phyloP scores from a whole-genome alignment of 2,329 filamentous ascomycete species.

The Tolypocladium paradoxum region DNA sequence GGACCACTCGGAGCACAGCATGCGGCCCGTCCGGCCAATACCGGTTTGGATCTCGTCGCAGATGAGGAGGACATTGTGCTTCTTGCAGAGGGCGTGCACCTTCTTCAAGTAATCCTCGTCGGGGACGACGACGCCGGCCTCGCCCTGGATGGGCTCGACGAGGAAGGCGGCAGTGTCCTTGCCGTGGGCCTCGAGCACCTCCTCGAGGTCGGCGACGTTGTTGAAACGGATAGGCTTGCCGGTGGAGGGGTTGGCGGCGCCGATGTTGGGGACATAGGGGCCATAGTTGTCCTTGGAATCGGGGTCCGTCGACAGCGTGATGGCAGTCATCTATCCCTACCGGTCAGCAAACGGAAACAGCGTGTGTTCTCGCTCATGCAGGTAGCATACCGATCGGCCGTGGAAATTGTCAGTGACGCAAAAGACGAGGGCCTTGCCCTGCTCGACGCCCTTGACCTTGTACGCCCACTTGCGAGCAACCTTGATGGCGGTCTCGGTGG shows the following conservation, averaged over 20 bases:
- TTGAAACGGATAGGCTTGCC: conserved; percentile 74
- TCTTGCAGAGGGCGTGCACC: conserved; percentile 77
- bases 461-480: conserved; percentile 97
- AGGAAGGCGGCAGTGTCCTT: conserved; percentile 84
- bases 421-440: conserved; percentile 76
- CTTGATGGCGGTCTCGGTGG: conserved; percentile 92
- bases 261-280: conserved; percentile 84
- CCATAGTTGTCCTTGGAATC: conserved; percentile 97
- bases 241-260: conserved; percentile 65
- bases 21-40: conserved; percentile 85
- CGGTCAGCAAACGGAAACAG: not conserved
- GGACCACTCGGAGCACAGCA: conserved; percentile 91
- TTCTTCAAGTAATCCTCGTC: conserved; percentile 76
- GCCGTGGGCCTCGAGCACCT: conserved; percentile 69
- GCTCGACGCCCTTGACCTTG: conserved; percentile 83
- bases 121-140: conserved; percentile 92
- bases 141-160: conserved; percentile 93
- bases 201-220: conserved; percentile 69
- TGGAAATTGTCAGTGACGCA: conserved; percentile 90
- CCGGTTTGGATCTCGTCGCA: conserved; percentile 98
- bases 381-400: conserved; percentile 67
- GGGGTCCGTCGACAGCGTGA: conserved; percentile 89
- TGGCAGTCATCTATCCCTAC: conserved; percentile 67
- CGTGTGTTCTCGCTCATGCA: not conserved
- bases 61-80: conserved; percentile 92